These are phyloP conservation scores for Cladorrhinum samala DNA, from an alignment of 495 filamentous ascomycete species.

Conservation along the genomic window DNA sequence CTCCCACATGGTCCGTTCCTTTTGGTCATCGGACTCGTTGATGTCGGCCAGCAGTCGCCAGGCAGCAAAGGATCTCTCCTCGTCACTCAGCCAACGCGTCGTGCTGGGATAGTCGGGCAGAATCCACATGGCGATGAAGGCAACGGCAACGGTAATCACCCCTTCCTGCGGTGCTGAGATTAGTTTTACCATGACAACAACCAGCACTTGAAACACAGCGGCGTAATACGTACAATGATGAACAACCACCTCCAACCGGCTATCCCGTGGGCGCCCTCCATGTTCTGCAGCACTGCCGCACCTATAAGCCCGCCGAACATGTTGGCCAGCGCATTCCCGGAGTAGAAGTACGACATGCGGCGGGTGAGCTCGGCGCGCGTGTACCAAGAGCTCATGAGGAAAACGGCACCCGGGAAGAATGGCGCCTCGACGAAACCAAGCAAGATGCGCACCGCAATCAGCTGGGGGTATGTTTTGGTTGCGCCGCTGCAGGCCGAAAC, in stretches of 20 bases:
- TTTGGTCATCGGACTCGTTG: conserved; percentile 31
- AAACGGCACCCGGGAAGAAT: conserved; percentile 46
- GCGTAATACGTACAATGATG: conserved; percentile 18
- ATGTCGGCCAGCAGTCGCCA: conserved; percentile 38
- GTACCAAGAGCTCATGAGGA: conserved; percentile 49
- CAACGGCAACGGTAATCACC: conserved; percentile 34
- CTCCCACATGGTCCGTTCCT: conserved; percentile 25
- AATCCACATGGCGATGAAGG: conserved; percentile 31
- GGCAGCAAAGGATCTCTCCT: conserved; percentile 36
- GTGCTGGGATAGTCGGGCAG: conserved; percentile 41
- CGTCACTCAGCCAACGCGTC: conserved; percentile 37
- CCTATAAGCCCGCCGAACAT: conserved; percentile 55
- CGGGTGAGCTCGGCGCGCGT: conserved; percentile 42
- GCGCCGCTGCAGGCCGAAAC: conserved; percentile 54
- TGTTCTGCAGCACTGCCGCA: conserved; percentile 41
- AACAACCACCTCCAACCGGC: conserved; percentile 35
- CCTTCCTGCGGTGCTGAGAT: no score
- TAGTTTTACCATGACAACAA: no score
- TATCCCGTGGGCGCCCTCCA: conserved; percentile 34
- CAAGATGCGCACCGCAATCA: conserved; percentile 56
- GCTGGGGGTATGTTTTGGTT: conserved; percentile 46
- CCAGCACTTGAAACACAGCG: no score
- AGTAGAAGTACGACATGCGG: conserved; percentile 54
- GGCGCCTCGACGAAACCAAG: conserved; percentile 57
- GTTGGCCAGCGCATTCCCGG: conserved; percentile 50